Percentiles rank a stretch among this genome's conserved stretches.
Evolutionary conservation across 2,329 filamentous ascomycete genomes (phyloP).

Genomic region (Blastomyces percursus): DNA sequence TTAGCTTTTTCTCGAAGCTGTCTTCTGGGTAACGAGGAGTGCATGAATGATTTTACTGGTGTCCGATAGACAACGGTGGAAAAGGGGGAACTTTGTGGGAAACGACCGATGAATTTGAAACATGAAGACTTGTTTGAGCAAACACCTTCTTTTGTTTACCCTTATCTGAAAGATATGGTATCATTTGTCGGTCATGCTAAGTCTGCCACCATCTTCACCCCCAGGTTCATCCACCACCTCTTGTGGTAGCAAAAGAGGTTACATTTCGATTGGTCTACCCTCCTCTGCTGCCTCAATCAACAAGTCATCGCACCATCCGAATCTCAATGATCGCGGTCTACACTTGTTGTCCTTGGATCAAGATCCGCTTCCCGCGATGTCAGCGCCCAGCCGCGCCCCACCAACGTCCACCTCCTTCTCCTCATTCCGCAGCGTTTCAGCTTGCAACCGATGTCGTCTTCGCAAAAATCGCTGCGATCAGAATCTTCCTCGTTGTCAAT

Average conservation of each 20-base stretch:
- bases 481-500: slow-evolving; percentile 76
- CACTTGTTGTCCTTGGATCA: not conserved
- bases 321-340: slow-evolving; percentile 13
- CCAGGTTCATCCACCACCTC: slow-evolving; percentile 23
- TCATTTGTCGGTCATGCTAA: slow-evolving; percentile 23
- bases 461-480: slow-evolving; percentile 95
- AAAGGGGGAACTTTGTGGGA: not conserved
- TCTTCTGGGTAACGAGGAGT: not conserved
- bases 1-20: not conserved
- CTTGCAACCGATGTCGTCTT: slow-evolving; percentile 83
- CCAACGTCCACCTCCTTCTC: slow-evolving; percentile 25
- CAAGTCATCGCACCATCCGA: slow-evolving; percentile 9
- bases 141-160: not conserved
- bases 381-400: slow-evolving; percentile 11
- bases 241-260: slow-evolving; percentile 29
- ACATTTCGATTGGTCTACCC: slow-evolving; percentile 20
- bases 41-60: not conserved
- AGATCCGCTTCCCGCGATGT: slow-evolving; percentile 13
- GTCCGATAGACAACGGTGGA: not conserved
- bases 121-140: slow-evolving; percentile 2
- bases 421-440: slow-evolving; percentile 74
- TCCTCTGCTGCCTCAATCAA: slow-evolving; percentile 11
- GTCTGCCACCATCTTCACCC: slow-evolving; percentile 19
- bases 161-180: not conserved
- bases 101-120: not conserved